Conservation (phyloP, 2,329 filamentous ascomycete genomes). For the Aspergillus ruber region DNA sequence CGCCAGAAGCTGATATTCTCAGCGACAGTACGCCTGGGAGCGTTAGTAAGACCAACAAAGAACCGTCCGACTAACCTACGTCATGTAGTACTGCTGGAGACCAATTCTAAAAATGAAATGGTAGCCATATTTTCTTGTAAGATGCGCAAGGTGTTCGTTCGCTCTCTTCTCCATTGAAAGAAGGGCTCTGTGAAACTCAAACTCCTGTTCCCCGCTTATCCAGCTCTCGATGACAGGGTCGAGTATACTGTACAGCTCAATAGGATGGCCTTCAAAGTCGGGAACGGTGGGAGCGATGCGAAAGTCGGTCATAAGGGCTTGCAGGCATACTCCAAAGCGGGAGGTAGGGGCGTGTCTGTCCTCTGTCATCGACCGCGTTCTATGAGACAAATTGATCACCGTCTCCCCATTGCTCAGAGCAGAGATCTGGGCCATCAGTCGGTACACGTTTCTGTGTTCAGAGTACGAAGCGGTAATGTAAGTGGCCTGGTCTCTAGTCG, state of each 20-base stretch:
- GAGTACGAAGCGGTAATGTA: conserved; percentile 11
- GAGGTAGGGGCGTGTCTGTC: conserved; percentile 4
- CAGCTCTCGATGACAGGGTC: conserved; percentile 9
- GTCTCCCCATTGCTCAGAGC: conserved; percentile 4
- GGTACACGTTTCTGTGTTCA: conserved; percentile 10
- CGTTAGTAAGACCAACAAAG: conserved; percentile 2
- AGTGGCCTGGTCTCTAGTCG: conserved; percentile 7
- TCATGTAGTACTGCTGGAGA: conserved; percentile 21
- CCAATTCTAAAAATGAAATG: conserved; percentile 20
- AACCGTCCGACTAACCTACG: conserved; percentile 11
- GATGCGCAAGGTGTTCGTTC: conserved; percentile 14
- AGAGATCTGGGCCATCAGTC: conserved; percentile 14
- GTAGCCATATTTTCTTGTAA: conserved; percentile 16
- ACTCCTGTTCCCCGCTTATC: conserved; percentile 5
- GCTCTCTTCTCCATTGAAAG: conserved; percentile 15
- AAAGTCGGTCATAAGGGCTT: conserved; percentile 9
- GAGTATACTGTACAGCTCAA: conserved; percentile 13
- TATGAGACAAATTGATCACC: conserved; percentile 3
- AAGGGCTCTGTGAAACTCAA: conserved; percentile 13
- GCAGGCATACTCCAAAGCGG: conserved; percentile 7
- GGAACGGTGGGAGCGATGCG: conserved; percentile 11
- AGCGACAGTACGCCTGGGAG: conserved; percentile 10
- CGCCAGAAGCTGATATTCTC: conserved; percentile 16
- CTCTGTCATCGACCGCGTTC: background rate
- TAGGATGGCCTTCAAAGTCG: conserved; percentile 18